A percentile compares a stretch with the other conserved stretches of the same genome.
Evolutionary conservation across 495 filamentous ascomycete species (phyloP).

Genomic region (Pyrenula massariospora): DNA sequence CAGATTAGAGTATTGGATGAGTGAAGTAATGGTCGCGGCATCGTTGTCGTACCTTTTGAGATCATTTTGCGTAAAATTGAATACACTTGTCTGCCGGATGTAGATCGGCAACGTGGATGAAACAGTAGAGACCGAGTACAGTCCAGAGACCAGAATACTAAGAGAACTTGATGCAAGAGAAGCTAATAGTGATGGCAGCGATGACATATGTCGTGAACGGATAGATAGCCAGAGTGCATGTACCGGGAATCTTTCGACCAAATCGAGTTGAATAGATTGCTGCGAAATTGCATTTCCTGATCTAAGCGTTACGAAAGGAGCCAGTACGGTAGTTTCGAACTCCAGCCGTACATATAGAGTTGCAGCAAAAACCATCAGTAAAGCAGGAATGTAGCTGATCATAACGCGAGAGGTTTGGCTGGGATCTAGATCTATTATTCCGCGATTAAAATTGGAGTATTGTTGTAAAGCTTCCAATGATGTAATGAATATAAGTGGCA

Average conservation of each 20-base stretch:
- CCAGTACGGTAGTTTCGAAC: conserved; percentile 2
- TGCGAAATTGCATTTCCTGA: background rate
- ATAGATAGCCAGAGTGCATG: background rate
- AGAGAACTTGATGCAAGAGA: background rate
- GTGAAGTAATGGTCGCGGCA: background rate
- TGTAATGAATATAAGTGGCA: background rate
- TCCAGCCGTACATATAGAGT: conserved; percentile 4
- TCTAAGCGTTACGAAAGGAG: conserved; percentile 3
- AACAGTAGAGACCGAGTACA: background rate
- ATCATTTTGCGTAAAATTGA: conserved; percentile 1
- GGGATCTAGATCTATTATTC: background rate
- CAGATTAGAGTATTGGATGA: background rate
- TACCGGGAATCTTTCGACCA: background rate
- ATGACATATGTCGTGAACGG: background rate
- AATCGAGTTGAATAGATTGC: background rate
- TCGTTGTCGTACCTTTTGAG: background rate
- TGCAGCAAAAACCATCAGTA: conserved; percentile 9
- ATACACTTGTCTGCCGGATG: conserved; percentile 1
- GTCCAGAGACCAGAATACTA: background rate
- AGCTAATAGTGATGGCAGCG: background rate
- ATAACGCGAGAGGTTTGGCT: background rate
- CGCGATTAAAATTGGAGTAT: background rate
- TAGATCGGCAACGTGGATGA: background rate
- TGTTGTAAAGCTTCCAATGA: background rate
- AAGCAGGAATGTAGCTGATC: conserved; percentile 10